Percentiles rank a stretch among this genome's conserved stretches.
Conservation (phyloP, 768 basidiomycete genomes). For the Lactifluus rugatus region DNA sequence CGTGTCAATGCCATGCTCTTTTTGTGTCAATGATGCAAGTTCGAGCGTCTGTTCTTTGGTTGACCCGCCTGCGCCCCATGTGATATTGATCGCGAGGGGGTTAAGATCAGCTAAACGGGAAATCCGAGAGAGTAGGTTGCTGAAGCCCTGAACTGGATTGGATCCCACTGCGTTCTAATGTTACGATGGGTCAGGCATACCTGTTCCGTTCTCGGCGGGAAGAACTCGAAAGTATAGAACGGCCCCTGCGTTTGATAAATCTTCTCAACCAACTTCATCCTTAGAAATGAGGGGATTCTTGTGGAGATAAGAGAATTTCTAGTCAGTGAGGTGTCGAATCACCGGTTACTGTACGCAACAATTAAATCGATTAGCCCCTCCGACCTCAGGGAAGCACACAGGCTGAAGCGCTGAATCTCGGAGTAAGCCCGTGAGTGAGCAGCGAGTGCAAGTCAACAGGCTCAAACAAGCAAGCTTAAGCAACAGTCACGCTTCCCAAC, state of each 20-base stretch:
- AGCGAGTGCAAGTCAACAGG: neutral
- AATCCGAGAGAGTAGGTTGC: conserved; percentile 84
- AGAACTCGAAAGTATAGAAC: conserved; percentile 94
- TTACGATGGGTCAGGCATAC: conserved; percentile 29
- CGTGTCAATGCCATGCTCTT: conserved; percentile 69
- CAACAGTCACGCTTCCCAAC: neutral
- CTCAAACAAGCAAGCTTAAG: conserved; percentile 4
- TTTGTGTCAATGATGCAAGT: conserved; percentile 69
- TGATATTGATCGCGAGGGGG: conserved; percentile 82
- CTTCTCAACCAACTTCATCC: conserved; percentile 69
- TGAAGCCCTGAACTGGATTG: conserved; percentile 56
- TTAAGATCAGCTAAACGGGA: conserved; percentile 65
- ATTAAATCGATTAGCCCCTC: neutral
- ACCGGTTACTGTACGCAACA: neutral
- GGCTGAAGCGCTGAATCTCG: neutral
- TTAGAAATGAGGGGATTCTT: neutral
- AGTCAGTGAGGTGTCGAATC: neutral
- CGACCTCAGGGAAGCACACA: neutral
- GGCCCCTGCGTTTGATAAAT: conserved; percentile 36
- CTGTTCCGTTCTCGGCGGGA: conserved; percentile 90
- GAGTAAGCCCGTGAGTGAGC: neutral
- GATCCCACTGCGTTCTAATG: conserved; percentile 3
- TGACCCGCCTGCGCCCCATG: conserved; percentile 96
- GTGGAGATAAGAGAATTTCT: neutral
- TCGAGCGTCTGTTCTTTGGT: conserved; percentile 85